Percentiles rank a stretch among this genome's conserved stretches.
These are phyloP conservation scores for Elsinoe perseae DNA, from an alignment of 2,329 filamentous ascomycete species.

Conservation along the genomic window DNA sequence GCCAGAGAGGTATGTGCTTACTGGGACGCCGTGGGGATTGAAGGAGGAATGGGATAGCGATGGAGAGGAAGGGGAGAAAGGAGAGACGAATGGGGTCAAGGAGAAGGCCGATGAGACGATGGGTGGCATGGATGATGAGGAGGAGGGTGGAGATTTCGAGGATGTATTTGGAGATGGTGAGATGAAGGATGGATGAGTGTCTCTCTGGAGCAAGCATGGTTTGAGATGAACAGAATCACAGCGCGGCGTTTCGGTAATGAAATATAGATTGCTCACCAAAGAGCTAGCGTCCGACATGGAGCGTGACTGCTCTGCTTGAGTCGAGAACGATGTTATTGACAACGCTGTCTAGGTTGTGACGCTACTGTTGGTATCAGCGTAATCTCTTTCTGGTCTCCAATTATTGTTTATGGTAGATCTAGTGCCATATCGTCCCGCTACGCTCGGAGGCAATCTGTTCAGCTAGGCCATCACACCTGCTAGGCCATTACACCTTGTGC, in stretches of 20 bases:
- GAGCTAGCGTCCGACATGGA: background rate
- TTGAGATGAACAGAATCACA: background rate
- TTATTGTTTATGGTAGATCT: no score
- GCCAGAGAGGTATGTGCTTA: slow-evolving; percentile 55
- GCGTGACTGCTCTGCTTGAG: background rate
- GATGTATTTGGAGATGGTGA: slow-evolving; percentile 28
- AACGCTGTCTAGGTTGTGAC: no score
- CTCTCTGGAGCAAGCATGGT: slow-evolving; percentile 9
- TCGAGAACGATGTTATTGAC: background rate
- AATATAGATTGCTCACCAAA: background rate
- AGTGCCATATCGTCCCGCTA: no score
- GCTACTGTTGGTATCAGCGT: no score
- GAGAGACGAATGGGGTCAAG: slow-evolving; percentile 38
- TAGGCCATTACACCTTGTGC: no score
- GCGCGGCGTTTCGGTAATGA: slow-evolving; percentile 12
- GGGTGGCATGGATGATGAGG: slow-evolving; percentile 41
- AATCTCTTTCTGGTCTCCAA: no score
- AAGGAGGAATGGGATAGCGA: slow-evolving; percentile 53
- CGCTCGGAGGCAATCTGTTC: no score
- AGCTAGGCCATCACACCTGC: no score
- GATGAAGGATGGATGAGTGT: slow-evolving; percentile 31
- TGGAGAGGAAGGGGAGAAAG: slow-evolving; percentile 39
- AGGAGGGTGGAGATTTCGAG: slow-evolving; percentile 25
- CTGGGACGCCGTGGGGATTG: slow-evolving; percentile 49
- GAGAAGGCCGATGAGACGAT: slow-evolving; percentile 20